Evolutionary conservation across 805 yeast genomes (phyloP), one percentile per base, ranked within the genome.

Genomic region (Suhomyces sp.): DNA sequence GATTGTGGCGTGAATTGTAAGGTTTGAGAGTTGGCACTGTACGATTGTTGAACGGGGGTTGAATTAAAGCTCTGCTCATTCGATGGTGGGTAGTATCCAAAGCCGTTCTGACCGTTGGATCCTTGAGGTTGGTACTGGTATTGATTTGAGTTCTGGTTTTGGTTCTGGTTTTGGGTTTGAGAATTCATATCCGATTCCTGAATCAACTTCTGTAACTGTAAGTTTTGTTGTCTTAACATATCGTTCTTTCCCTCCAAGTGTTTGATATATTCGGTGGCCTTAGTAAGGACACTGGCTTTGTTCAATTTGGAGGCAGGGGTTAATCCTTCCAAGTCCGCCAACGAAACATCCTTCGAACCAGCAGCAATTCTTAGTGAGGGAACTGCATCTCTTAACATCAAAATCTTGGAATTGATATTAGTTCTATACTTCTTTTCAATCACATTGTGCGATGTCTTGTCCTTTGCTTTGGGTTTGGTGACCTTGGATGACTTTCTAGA

Each of bases 361-460:
- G 77, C 67, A 6, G 81, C 81, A 24, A 81, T 77, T 47, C 86
- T 69, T 34, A 86, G 65, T 3, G 93, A 63, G 3, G 95, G 95
- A 12, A 86, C 95, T 3, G 87, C 82, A 47, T 83, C 83, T 51
- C 88, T 68, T 20, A 85, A 70, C 28, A 80, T 82, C 21, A 75
- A 46, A 30, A 85, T 83, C 55, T 80, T 82, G 35, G 81, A 68
- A 50, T 83, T 85, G 46, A 85, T 82, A 51, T 85, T 84, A 14
- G 85, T 81, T 47, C 95, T 61, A 58, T 86, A 86, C 51, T 83
- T 80, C 60, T 84, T 84, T 54, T 86, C 95, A 46, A 85, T 81
- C 69, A 83, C 77, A 51, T 84, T 85, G 60, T 85, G 95, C 6
- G 86, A 74, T 1, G 80, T 68, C 58, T 81, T 74, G 36, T 73